Conservation (phyloP, 371 early-diverging fungal species). For the Umbelopsis sp. region DNA sequence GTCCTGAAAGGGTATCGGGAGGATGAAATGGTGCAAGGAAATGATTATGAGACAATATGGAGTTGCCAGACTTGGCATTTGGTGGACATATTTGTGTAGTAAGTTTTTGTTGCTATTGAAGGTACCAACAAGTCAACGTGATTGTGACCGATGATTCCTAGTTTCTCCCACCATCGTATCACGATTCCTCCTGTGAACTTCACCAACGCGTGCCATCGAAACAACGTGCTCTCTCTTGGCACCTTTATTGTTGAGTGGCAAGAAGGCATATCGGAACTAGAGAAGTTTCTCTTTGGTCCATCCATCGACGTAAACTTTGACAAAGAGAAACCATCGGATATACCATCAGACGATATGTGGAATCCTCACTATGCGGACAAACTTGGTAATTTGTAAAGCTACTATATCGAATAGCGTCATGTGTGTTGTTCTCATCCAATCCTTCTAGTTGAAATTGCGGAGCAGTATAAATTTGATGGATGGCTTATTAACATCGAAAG, state of each 20-base stretch:
- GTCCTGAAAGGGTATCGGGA: slow-evolving; percentile 52
- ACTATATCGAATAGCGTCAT: neutral
- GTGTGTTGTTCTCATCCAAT: neutral
- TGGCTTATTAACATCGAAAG: slow-evolving; percentile 73
- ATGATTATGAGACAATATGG: slow-evolving; percentile 45
- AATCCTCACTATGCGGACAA: slow-evolving; percentile 58
- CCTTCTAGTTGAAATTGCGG: slow-evolving; percentile 57
- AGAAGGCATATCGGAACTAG: slow-evolving; percentile 44
- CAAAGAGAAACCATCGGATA: slow-evolving; percentile 11
- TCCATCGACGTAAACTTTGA: neutral
- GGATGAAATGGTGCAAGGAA: slow-evolving; percentile 57
- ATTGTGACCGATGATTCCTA: neutral
- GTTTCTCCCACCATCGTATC: slow-evolving; percentile 63
- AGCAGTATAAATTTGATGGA: slow-evolving; percentile 69
- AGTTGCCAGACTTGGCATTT: slow-evolving; percentile 58
- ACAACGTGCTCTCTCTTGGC: slow-evolving; percentile 58
- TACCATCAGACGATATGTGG: slow-evolving; percentile 22
- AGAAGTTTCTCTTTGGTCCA: slow-evolving; percentile 46
- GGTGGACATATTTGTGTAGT: slow-evolving; percentile 67
- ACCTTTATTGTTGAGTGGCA: slow-evolving; percentile 57
- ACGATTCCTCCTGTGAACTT: slow-evolving; percentile 66
- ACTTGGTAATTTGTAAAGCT: slow-evolving; percentile 33
- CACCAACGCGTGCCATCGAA: slow-evolving; percentile 66
- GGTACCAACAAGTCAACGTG: neutral
- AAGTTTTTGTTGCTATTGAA: slow-evolving; percentile 10